Percentiles rank a stretch among this genome's conserved stretches.
These are phyloP conservation scores for Acrasis kona DNA, from an alignment of 78 protist species.

Conservation along the genomic window DNA sequence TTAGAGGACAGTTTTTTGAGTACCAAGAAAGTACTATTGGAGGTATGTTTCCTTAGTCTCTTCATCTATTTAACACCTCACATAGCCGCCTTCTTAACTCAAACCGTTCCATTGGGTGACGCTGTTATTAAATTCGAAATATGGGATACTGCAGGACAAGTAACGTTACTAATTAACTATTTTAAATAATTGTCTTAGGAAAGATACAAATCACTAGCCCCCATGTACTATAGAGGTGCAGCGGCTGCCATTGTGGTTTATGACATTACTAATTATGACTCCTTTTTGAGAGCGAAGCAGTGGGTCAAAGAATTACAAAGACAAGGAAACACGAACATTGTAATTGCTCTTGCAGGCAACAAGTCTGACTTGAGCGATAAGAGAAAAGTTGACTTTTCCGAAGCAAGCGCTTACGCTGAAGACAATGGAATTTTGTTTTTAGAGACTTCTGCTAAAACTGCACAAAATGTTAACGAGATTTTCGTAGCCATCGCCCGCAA, in stretches of 20 bases:
- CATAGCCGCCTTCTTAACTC: conserved; percentile 26
- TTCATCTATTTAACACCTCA: no score
- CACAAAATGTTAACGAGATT: conserved; percentile 64
- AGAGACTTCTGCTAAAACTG: conserved; percentile 66
- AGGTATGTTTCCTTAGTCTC: no score
- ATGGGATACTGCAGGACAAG: conserved; percentile 68
- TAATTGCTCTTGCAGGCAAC: conserved; percentile 94
- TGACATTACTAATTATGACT: conserved; percentile 29
- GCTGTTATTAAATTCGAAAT: conserved; percentile 26
- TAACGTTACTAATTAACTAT: conserved; percentile 5
- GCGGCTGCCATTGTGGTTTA: conserved; percentile 34
- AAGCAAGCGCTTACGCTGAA: conserved; percentile 57
- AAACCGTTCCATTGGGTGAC: conserved; percentile 11
- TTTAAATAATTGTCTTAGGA: not conserved
- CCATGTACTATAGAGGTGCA: conserved; percentile 52
- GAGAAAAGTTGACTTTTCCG: conserved; percentile 40
- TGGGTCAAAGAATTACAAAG: conserved; percentile 96
- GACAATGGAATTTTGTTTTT: conserved; percentile 35
- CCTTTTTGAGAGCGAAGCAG: conserved; percentile 74
- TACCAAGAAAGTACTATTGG: conserved; percentile 43
- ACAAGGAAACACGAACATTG: conserved; percentile 85
- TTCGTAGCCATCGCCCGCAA: conserved; percentile 54
- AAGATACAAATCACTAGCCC: conserved; percentile 25
- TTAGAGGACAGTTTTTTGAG: conserved; percentile 22
- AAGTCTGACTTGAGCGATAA: conserved; percentile 84